These are phyloP conservation scores for Lobosporangium transversale DNA, from an alignment of 192 early-diverging fungal species.

Conservation along the genomic window DNA sequence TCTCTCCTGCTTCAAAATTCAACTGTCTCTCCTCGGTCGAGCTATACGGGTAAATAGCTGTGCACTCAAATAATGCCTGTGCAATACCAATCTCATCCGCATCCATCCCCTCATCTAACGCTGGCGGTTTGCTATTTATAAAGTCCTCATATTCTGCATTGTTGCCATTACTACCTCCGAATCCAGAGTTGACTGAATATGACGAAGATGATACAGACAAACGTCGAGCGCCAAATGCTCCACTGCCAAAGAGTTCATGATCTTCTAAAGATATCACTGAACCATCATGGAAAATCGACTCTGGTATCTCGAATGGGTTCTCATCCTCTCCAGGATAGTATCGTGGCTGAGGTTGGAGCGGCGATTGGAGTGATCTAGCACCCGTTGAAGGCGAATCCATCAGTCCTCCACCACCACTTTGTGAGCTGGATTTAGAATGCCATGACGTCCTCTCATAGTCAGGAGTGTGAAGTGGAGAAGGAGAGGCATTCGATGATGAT, in stretches of 20 bases:
- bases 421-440: conserved; percentile 18
- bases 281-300: conserved; percentile 45
- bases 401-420: background rate
- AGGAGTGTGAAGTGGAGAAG: conserved; percentile 1
- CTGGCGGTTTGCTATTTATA: conserved; percentile 22
- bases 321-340: conserved; percentile 50
- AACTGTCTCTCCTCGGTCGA: conserved; percentile 42
- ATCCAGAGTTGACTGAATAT: conserved; percentile 20
- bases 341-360: conserved; percentile 19
- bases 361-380: background rate
- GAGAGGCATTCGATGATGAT: conserved; percentile 13
- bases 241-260: conserved; percentile 25
- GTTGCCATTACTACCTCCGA: conserved; percentile 10
- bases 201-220: conserved; percentile 12
- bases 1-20: conserved; percentile 50
- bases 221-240: conserved; percentile 6
- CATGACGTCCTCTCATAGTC: background rate
- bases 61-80: conserved; percentile 48
- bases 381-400: conserved; percentile 8
- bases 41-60: conserved; percentile 41
- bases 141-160: conserved; percentile 30
- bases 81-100: conserved; percentile 48
- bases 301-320: conserved; percentile 53
- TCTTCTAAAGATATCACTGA: conserved; percentile 21
- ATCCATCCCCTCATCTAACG: conserved; percentile 40